phyloP scores from a whole-genome alignment of 495 filamentous ascomycete genomes.

The Penicillium crystallinum region DNA sequence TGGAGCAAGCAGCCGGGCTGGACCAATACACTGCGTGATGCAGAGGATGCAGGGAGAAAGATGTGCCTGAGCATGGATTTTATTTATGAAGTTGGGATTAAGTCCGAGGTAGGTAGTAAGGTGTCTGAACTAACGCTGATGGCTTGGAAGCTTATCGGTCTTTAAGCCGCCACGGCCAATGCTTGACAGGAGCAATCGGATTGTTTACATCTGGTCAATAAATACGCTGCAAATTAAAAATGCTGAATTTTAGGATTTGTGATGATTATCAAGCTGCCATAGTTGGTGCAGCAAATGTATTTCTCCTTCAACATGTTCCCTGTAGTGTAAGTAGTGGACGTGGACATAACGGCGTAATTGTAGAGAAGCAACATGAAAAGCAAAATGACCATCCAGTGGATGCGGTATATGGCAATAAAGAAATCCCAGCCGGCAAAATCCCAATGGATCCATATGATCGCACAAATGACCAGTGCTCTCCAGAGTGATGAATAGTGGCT shows the following conservation, averaged over 20 bases:
- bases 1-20: conserved; percentile 22
- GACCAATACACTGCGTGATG: conserved; percentile 1
- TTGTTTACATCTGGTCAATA: not conserved
- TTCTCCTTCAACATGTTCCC: conserved; percentile 17
- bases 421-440: not conserved
- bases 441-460: not conserved
- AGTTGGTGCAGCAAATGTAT: conserved; percentile 20
- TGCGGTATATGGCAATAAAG: not conserved
- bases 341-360: conserved; percentile 26
- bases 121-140: not conserved
- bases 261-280: conserved; percentile 16
- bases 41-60: not conserved
- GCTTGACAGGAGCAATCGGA: not conserved
- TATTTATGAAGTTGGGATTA: not conserved
- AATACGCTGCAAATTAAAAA: not conserved
- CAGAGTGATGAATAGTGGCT: not conserved
- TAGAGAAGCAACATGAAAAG: conserved; percentile 5
- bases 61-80: not conserved
- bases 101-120: not conserved
- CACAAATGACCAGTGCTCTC: not conserved
- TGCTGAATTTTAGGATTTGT: not conserved
- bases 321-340: conserved; percentile 21
- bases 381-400: not conserved
- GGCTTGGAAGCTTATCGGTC: not conserved
- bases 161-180: not conserved